Evolutionary conservation across 768 basidiomycete species (phyloP).

Genomic region (Agrocybe pediades): DNA sequence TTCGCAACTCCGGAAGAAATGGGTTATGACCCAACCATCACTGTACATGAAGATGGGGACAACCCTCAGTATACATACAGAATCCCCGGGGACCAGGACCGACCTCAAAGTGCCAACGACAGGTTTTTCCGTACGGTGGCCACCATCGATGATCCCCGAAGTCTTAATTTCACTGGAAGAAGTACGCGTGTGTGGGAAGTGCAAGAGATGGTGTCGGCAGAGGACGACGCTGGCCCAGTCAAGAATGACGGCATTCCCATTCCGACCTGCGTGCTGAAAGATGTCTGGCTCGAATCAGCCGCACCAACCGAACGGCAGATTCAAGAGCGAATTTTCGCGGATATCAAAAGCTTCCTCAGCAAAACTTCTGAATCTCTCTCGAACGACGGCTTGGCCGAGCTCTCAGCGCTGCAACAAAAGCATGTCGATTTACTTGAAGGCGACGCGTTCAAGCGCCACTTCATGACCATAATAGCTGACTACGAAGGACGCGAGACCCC

Average conservation of each 20-base stretch:
- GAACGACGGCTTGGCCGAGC: neutral
- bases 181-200: constrained; percentile 4
- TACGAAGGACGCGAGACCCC: neutral
- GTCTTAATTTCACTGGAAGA: constrained; percentile 7
- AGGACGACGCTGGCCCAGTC: neutral
- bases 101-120: too few species aligned
- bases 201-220: neutral
- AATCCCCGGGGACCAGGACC: too few species aligned
- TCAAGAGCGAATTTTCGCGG: constrained; percentile 7
- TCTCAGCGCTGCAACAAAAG: neutral
- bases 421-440: neutral
- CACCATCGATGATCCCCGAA: neutral
- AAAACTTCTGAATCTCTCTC: neutral
- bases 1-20: neutral
- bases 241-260: too few species aligned
- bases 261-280: too few species aligned
- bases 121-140: neutral
- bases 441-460: neutral
- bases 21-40: neutral
- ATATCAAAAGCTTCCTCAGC: constrained; percentile 2
- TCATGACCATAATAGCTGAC: neutral
- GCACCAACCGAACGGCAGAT: constrained; percentile 9
- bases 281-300: neutral
- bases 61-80: neutral
- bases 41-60: neutral